Evolutionary conservation across 2,329 filamentous ascomycete genomes (phyloP).

Genomic region (Pseudogymnoascus sp.): DNA sequence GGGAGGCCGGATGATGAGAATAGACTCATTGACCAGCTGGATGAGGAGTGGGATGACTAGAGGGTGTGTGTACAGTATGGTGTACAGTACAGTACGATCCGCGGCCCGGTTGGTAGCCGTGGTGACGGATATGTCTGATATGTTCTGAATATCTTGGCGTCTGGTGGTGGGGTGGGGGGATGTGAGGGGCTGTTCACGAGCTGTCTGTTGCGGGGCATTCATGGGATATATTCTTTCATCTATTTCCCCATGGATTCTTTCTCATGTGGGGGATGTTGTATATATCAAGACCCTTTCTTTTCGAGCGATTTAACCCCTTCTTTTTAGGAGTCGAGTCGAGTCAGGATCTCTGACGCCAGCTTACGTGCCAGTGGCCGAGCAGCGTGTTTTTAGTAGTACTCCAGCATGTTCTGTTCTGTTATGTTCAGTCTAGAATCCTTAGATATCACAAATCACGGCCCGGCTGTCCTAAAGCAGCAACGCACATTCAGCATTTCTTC

Average conservation of each 20-base stretch:
- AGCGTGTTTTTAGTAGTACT: background rate
- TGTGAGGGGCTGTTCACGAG: background rate
- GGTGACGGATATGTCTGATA: background rate
- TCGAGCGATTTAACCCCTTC: background rate
- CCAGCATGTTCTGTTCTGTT: background rate
- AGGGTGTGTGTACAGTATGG: background rate
- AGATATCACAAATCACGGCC: background rate
- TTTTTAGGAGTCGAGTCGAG: background rate
- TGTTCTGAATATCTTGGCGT: background rate
- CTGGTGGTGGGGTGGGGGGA: background rate
- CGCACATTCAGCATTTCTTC: no score
- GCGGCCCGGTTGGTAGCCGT: background rate
- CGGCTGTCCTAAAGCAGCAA: no score
- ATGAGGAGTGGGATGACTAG: conserved; percentile 92
- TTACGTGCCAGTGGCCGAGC: background rate
- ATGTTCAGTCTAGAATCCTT: background rate
- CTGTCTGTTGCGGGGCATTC: background rate
- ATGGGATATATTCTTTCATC: background rate
- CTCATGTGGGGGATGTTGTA: background rate
- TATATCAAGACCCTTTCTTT: background rate
- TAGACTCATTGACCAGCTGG: conserved; percentile 84
- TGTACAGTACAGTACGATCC: background rate
- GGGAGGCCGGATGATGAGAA: conserved; percentile 67
- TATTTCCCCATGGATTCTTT: background rate
- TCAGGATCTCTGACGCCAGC: background rate